A percentile compares a stretch with the other conserved stretches of the same genome.
Evolutionary conservation across 768 basidiomycete species (phyloP).

Genomic region (Pulveroboletus frians): DNA sequence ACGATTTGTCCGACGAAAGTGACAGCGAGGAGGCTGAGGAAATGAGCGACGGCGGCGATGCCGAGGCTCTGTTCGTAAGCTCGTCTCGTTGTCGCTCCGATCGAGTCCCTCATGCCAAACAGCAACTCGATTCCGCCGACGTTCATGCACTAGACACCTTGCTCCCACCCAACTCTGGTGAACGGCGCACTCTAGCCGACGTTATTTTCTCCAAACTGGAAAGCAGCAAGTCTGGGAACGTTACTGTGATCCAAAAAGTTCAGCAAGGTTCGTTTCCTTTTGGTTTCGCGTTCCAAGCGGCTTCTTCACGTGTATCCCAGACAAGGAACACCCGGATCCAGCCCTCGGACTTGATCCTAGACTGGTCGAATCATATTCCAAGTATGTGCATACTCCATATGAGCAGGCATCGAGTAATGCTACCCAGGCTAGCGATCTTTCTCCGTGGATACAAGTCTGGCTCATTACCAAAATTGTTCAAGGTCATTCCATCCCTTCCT

Average conservation of each 20-base stretch:
- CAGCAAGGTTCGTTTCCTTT: constrained; percentile 43
- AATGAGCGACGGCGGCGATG: constrained; percentile 30
- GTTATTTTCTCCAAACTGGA: constrained; percentile 95
- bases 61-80: constrained; percentile 61
- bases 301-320: constrained; percentile 25
- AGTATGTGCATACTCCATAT: constrained; percentile 50
- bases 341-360: constrained; percentile 86
- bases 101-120: constrained; percentile 6
- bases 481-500: constrained; percentile 92
- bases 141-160: constrained; percentile 79
- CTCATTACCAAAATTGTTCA: constrained; percentile 93
- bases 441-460: constrained; percentile 90
- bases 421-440: constrained; percentile 71
- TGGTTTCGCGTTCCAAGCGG: background rate
- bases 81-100: background rate
- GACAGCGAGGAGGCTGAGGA: constrained; percentile 33
- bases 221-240: constrained; percentile 47
- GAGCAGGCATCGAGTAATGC: constrained; percentile 2
- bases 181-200: constrained; percentile 87
- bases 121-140: constrained; percentile 91
- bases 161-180: constrained; percentile 67
- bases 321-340: constrained; percentile 63
- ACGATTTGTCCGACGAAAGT: constrained; percentile 57
- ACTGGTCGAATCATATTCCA: constrained; percentile 89
- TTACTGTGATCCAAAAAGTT: constrained; percentile 55